Percentiles rank a stretch among this genome's conserved stretches.
Evolutionary conservation across 1,284 basidiomycete species (phyloP).

Genomic region (Tylopilus sp.): DNA sequence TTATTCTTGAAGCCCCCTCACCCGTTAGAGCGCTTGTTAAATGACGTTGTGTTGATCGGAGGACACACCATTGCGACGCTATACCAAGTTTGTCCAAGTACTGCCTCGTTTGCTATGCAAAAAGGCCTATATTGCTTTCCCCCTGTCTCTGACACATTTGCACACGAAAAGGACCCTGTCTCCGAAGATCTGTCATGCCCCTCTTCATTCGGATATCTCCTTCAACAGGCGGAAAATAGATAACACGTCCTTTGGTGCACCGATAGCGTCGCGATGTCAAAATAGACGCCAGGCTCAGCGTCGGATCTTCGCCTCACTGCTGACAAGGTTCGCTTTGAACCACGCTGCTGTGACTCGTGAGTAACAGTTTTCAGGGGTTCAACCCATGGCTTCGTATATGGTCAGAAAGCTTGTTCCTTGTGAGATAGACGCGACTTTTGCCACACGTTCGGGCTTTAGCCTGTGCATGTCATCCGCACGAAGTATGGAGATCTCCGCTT

Average conservation of each 20-base stretch:
- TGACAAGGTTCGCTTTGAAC: neutral
- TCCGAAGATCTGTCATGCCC: neutral
- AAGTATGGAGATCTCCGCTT: conserved; percentile 5
- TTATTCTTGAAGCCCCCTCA: neutral
- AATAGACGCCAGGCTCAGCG: neutral
- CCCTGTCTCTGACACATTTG: neutral
- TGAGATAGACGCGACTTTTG: neutral
- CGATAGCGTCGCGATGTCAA: neutral
- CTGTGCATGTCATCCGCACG: neutral
- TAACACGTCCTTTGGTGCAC: neutral
- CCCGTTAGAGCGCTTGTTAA: neutral
- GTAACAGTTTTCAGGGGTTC: no score
- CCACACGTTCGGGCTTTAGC: neutral
- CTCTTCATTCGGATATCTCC: neutral
- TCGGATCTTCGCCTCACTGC: neutral
- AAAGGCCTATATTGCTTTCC: neutral
- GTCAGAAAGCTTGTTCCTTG: no score
- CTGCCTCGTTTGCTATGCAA: neutral
- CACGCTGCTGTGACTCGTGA: neutral
- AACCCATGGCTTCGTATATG: no score
- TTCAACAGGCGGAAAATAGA: neutral
- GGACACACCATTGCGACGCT: neutral
- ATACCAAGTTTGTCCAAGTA: conserved; percentile 1
- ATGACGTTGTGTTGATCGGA: neutral
- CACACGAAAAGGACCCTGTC: neutral